Evolutionary conservation across 768 basidiomycete species (phyloP).

Genomic region (Ramaria sp.): DNA sequence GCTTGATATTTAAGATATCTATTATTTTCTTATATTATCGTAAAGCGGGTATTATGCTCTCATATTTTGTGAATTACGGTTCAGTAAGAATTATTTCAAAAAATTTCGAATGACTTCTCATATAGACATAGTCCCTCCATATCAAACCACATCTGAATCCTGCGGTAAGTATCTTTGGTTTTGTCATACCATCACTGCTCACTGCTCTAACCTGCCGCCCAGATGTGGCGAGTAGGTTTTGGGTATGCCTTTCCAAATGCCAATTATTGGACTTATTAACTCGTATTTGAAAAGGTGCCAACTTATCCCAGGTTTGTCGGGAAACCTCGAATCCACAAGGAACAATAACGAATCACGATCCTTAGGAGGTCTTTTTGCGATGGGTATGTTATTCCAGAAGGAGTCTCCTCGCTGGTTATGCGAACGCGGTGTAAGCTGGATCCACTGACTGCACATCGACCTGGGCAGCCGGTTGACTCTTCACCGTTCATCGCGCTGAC

Average conservation of each 20-base stretch:
- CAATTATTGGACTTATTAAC: no score
- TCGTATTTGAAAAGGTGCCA: not conserved
- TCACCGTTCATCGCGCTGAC: not conserved
- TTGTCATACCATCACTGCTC: not conserved
- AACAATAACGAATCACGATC: not conserved
- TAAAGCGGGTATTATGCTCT: slow-evolving; percentile 7
- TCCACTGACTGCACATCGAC: not conserved
- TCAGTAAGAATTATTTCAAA: not conserved
- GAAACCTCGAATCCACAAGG: not conserved
- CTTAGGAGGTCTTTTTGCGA: slow-evolving; percentile 34
- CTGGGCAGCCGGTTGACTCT: no score
- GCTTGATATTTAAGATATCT: not conserved
- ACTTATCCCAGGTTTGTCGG: not conserved
- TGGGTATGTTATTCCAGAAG: slow-evolving; percentile 36
- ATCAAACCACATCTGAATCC: slow-evolving; percentile 6
- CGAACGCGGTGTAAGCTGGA: slow-evolving; percentile 23
- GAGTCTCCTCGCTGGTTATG: slow-evolving; percentile 51
- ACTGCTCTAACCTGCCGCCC: not conserved
- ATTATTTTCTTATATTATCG: not conserved
- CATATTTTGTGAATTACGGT: slow-evolving; percentile 1
- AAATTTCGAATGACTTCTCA: not conserved
- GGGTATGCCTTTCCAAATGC: not conserved
- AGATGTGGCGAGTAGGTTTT: slow-evolving; percentile 8
- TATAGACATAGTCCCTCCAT: not conserved
- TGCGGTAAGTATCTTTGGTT: not conserved